Evolutionary conservation across 805 yeast species (phyloP), one percentile per base, ranked within the genome.

Genomic region (Clavispora asparagi): DNA sequence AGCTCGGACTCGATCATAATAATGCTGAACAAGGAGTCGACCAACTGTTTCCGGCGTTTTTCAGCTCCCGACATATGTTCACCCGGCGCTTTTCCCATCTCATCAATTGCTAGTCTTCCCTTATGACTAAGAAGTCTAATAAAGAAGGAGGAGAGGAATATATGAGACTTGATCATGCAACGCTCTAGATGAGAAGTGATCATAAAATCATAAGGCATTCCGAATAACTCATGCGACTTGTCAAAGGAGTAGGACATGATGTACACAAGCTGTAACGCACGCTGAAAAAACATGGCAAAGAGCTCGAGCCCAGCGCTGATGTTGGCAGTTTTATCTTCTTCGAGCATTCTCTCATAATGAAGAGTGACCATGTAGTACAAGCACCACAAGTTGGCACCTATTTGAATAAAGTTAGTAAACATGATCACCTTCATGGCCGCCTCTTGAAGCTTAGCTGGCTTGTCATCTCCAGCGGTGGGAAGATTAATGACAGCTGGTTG

Each of bases 241-340:
- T 71, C 76, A 41, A 70, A 59, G 4, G 65, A 74, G 53, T 66
- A 70, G 6, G 73, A 63, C 68, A 71, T 70, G 40, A 71, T 68
- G 53, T 67, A 71, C 13, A 69, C 68, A 47, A 70, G 59, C 49
- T 71, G 76, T 6, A 71, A 65, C 43, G 69, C 74, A 47, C 70
- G 62, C 36, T 68, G 66, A 39, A 67, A 61, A 50, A 68, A 70
- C 29, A 70, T 68, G 48, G 71, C 71, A 53, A 69, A 71, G 7
- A 71, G 55, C 49, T 70, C 76, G 9, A 68, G 63, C 1, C 74
- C 76, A 0, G 75, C 69, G 9, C 47, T 51, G 58, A 68, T 65
- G 6, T 71, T 62, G 5, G 65, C 61, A 0, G 57, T 52, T 28
- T 60, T 53, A 12, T 62, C 56, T 31, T 60, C 54, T 37, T 60